These are phyloP conservation scores for Saraca asoca DNA, from an alignment of 331 rosid genomes.

Conservation along the genomic window DNA sequence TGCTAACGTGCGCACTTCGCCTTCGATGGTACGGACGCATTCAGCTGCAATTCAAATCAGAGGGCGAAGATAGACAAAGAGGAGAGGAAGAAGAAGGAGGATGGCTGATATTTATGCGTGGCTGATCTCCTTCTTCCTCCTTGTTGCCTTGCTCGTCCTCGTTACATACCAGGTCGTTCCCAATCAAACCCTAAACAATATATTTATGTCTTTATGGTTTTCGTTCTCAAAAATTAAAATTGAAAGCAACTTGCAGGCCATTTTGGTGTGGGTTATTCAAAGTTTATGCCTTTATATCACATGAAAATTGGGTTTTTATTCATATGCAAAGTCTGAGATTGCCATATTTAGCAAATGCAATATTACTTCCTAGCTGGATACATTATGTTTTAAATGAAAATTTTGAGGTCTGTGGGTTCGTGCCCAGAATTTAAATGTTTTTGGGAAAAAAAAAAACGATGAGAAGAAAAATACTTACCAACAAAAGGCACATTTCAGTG, in stretches of 20 bases:
- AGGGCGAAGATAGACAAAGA: not conserved
- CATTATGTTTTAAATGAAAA: too few species aligned
- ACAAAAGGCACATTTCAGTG: too few species aligned
- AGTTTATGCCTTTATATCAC: not conserved
- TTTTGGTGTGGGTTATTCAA: not conserved
- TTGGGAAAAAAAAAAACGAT: too few species aligned
- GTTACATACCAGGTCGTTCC: constrained; percentile 78
- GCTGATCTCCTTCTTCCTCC: constrained; percentile 89
- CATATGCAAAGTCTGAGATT: constrained; percentile 1
- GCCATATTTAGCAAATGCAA: not conserved
- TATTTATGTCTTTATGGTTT: not conserved
- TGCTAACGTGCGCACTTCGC: constrained; percentile 23
- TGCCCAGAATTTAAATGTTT: too few species aligned
- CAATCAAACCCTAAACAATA: not conserved
- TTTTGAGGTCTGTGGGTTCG: too few species aligned
- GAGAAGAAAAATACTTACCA: too few species aligned
- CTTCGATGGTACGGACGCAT: constrained; percentile 13
- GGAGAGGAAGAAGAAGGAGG: constrained; percentile 29
- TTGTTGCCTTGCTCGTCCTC: constrained; percentile 67
- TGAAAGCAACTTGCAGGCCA: not conserved
- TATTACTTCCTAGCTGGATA: too few species aligned
- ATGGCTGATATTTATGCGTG: constrained; percentile 81
- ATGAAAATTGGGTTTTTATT: constrained; percentile 20
- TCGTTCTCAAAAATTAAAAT: not conserved
- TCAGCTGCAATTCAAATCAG: constrained; percentile 16